Conservation (phyloP, 257 asterid species). For the Craterostigma plantagineum region DNA sequence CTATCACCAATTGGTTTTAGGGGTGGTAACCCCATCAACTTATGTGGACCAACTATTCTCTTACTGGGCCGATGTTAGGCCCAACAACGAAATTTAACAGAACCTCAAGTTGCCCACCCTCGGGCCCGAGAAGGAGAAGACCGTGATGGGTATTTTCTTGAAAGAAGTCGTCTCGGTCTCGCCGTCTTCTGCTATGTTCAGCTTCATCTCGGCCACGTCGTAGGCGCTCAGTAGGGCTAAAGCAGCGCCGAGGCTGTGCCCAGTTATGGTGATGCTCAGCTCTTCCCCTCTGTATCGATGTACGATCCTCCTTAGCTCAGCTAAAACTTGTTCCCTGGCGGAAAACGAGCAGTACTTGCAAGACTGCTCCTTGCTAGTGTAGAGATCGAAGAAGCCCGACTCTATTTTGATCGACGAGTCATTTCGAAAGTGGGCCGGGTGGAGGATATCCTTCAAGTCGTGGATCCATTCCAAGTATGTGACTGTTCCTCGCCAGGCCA, state of each 20-base stretch:
- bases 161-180: too few species aligned
- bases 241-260: slow-evolving; percentile 78
- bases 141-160: slow-evolving; percentile 30
- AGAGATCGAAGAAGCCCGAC: slow-evolving; percentile 58
- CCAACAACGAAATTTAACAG: too few species aligned
- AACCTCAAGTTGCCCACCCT: slow-evolving; percentile 51
- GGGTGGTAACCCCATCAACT: too few species aligned
- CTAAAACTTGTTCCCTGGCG: slow-evolving; percentile 53
- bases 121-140: slow-evolving; percentile 47
- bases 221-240: slow-evolving; percentile 54
- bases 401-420: slow-evolving; percentile 56
- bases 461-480: slow-evolving; percentile 80
- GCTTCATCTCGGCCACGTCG: slow-evolving; percentile 42
- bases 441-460: slow-evolving; percentile 52
- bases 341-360: slow-evolving; percentile 45
- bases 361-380: slow-evolving; percentile 31
- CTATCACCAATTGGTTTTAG: too few species aligned
- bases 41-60: too few species aligned
- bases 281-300: slow-evolving; percentile 44
- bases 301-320: slow-evolving; percentile 38
- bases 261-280: slow-evolving; percentile 55
- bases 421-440: slow-evolving; percentile 53
- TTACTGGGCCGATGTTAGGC: too few species aligned
- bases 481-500: slow-evolving; percentile 75
- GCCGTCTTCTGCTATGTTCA: slow-evolving; percentile 22